Percentiles rank a stretch among this genome's conserved stretches.
Evolutionary conservation across 495 filamentous ascomycete genomes (phyloP).

Genomic region (Xylaria cubensis): DNA sequence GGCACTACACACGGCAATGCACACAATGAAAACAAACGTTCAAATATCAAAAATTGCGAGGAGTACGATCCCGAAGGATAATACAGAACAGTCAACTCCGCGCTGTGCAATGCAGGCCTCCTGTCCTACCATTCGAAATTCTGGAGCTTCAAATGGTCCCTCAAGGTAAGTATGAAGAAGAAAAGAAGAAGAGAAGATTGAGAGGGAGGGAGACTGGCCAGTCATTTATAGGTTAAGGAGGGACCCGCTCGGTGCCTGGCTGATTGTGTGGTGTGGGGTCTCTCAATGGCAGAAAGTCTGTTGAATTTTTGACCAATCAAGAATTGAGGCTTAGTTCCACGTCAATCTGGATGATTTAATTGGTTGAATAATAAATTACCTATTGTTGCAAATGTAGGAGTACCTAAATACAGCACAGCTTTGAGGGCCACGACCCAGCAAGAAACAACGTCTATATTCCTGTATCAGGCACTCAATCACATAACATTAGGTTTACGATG

Average conservation of each 20-base stretch:
- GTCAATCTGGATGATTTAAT: not conserved
- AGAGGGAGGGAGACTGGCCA: slow-evolving; percentile 23
- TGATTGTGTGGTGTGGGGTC: slow-evolving; percentile 33
- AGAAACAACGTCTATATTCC: no score
- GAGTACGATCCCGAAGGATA: slow-evolving; percentile 73
- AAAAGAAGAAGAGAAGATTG: slow-evolving; percentile 42
- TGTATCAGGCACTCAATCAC: no score
- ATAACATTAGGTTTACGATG: no score
- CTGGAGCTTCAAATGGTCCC: slow-evolving; percentile 66
- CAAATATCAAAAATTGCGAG: slow-evolving; percentile 73
- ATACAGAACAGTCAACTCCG: slow-evolving; percentile 69
- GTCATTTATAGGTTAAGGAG: slow-evolving; percentile 35
- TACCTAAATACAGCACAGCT: no score
- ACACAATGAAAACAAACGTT: slow-evolving; percentile 44
- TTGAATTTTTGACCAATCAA: slow-evolving; percentile 2
- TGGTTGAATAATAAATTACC: not conserved
- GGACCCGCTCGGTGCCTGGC: slow-evolving; percentile 7
- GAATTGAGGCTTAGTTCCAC: not conserved
- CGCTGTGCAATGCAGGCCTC: slow-evolving; percentile 81
- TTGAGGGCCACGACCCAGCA: no score
- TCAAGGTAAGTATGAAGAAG: slow-evolving; percentile 80
- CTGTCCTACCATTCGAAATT: slow-evolving; percentile 64
- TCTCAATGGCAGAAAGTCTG: not conserved
- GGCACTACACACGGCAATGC: slow-evolving; percentile 31
- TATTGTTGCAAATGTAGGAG: no score